Evolutionary conservation across 2,329 filamentous ascomycete species (phyloP).

Genomic region (Hyphodiscus sp.): DNA sequence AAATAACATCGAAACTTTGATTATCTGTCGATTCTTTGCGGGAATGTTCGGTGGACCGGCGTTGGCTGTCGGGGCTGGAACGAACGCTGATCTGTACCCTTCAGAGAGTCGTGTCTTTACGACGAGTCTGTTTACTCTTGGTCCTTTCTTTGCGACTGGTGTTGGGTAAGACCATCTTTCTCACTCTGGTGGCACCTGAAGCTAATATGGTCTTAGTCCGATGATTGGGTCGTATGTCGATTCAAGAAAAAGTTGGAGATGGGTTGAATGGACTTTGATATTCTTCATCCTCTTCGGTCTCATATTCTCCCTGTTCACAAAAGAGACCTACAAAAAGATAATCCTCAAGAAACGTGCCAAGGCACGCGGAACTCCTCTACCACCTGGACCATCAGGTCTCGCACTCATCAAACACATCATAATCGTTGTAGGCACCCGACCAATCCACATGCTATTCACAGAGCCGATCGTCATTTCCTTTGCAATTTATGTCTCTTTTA

Average conservation of each 20-base stretch:
- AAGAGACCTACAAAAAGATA: constrained; percentile 35
- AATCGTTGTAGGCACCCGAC: constrained; percentile 27
- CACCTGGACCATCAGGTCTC: constrained; percentile 30
- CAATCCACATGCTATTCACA: constrained; percentile 30
- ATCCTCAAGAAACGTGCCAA: constrained; percentile 15
- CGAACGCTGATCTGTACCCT: constrained; percentile 11
- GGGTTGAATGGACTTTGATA: constrained; percentile 46
- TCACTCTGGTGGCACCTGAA: background rate
- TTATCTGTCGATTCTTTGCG: constrained; percentile 49
- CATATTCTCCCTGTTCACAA: constrained; percentile 36
- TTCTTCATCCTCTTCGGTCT: constrained; percentile 42
- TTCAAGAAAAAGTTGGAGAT: constrained; percentile 42
- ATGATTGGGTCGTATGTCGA: constrained; percentile 38
- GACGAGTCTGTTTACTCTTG: background rate
- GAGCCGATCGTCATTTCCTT: constrained; percentile 29
- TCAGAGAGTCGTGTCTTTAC: background rate
- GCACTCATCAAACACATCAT: constrained; percentile 36
- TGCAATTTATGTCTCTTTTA: constrained; percentile 28
- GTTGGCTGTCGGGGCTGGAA: constrained; percentile 11
- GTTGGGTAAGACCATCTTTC: constrained; percentile 35
- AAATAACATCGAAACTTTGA: constrained; percentile 42
- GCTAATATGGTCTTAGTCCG: constrained; percentile 7
- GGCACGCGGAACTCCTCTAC: constrained; percentile 35
- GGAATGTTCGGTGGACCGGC: constrained; percentile 34
- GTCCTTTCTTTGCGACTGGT: constrained; percentile 44